A percentile compares a stretch with the other conserved stretches of the same genome.
Evolutionary conservation across 345 rosid genomes (phyloP).

Genomic region (Euphorbia lathyris): DNA sequence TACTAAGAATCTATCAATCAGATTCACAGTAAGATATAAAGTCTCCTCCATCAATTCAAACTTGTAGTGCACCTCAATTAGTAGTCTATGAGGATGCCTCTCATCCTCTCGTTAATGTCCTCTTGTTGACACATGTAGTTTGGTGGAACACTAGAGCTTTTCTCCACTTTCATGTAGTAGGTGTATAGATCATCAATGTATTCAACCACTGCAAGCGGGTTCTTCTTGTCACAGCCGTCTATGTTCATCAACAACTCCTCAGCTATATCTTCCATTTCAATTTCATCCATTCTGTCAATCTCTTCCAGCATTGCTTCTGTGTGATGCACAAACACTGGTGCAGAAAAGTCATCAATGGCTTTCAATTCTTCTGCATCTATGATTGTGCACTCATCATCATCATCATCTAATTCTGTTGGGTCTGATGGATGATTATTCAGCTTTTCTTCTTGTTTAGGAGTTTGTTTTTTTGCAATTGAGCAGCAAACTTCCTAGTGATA

Average conservation of each 20-base stretch:
- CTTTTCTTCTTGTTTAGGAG: conserved; percentile 37
- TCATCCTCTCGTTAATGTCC: conserved; percentile 87
- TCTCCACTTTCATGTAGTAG: conserved; percentile 72
- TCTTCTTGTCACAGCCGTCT: conserved; percentile 59
- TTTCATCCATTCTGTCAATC: conserved; percentile 83
- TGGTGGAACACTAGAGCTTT: conserved; percentile 46
- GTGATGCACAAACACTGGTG: conserved; percentile 84
- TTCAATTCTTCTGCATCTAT: conserved; percentile 48
- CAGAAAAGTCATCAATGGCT: conserved; percentile 42
- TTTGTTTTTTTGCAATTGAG: conserved; percentile 70
- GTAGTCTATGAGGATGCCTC: conserved; percentile 89
- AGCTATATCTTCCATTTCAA: conserved; percentile 77
- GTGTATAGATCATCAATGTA: conserved; percentile 65
- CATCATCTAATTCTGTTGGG: conserved; percentile 35
- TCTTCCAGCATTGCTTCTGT: conserved; percentile 88
- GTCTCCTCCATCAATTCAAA: conserved; percentile 98
- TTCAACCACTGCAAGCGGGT: conserved; percentile 79
- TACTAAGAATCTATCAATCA: conserved; percentile 82
- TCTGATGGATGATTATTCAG: conserved; percentile 16
- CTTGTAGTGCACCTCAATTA: conserved; percentile 99
- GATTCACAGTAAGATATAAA: conserved; percentile 81
- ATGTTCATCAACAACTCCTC: conserved; percentile 61
- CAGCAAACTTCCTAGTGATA: conserved; percentile 81
- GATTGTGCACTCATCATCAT: no score
- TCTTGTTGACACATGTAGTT: conserved; percentile 71